Evolutionary conservation across 306 rosid genomes (phyloP).

Genomic region (Begonia masoniana): DNA sequence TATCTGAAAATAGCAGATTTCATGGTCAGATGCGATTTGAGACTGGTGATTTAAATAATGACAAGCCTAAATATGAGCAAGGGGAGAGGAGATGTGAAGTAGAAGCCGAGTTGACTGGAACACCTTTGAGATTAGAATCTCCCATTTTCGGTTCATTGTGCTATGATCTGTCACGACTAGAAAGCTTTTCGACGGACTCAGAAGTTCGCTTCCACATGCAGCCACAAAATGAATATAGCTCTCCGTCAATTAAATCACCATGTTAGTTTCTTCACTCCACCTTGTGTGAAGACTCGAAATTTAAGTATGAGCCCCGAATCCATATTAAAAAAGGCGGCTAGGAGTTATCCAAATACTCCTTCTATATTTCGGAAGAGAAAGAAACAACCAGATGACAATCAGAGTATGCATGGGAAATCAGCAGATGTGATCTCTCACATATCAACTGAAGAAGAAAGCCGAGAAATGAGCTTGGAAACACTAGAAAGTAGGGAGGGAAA

Average conservation of each 20-base stretch:
- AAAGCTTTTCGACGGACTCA: slow-evolving; percentile 10
- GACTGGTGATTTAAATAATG: slow-evolving; percentile 7
- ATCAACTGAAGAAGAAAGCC: slow-evolving; percentile 17
- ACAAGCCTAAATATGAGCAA: slow-evolving; percentile 7
- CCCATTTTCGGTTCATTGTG: slow-evolving; percentile 49
- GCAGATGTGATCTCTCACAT: neutral
- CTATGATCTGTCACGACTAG: slow-evolving; percentile 58
- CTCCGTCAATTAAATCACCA: neutral
- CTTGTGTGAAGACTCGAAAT: slow-evolving; percentile 27
- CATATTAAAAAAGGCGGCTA: slow-evolving; percentile 60
- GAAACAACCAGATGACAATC: slow-evolving; percentile 11
- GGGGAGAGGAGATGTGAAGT: slow-evolving; percentile 4
- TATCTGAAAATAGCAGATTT: slow-evolving; percentile 22
- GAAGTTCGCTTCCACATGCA: neutral
- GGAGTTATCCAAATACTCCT: slow-evolving; percentile 74
- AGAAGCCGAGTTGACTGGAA: slow-evolving; percentile 23
- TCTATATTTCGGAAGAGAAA: slow-evolving; percentile 69
- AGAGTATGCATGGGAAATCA: slow-evolving; percentile 23
- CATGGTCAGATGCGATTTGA: too few species aligned
- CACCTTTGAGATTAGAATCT: slow-evolving; percentile 34
- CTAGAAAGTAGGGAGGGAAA: slow-evolving; percentile 29
- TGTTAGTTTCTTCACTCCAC: slow-evolving; percentile 3
- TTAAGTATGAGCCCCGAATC: slow-evolving; percentile 54
- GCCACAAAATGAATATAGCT: neutral
- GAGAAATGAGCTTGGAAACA: slow-evolving; percentile 17